Percentiles rank a stretch among this genome's conserved stretches.
Conservation (phyloP, 1,284 basidiomycete species). For the Trametes versicolor region DNA sequence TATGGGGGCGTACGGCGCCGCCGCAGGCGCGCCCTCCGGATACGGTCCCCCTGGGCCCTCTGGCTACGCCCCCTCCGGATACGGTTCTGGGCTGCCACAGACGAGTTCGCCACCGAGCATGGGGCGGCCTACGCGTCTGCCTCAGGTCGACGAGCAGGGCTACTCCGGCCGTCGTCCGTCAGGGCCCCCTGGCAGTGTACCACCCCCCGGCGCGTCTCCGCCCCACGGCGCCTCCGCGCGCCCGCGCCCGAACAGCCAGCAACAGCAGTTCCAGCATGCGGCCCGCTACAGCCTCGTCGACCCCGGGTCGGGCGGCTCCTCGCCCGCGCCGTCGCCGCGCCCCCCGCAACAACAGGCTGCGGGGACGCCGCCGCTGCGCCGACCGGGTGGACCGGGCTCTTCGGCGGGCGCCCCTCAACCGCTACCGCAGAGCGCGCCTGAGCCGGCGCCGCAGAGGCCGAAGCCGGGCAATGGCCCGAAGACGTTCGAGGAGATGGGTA, state of each 20-base stretch:
- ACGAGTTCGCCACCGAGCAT: slow-evolving; percentile 27
- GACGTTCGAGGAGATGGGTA: slow-evolving; percentile 95
- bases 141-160: slow-evolving; percentile 24
- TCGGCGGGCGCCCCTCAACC: slow-evolving; percentile 9
- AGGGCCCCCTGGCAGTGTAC: not conserved
- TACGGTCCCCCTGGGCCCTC: not conserved
- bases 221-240: slow-evolving; percentile 10
- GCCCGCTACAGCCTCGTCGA: slow-evolving; percentile 44
- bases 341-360: slow-evolving; percentile 19
- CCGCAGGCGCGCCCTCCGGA: not conserved
- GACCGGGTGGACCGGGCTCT: slow-evolving; percentile 19
- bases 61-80: not conserved
- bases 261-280: slow-evolving; percentile 39
- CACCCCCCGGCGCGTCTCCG: not conserved
- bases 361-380: slow-evolving; percentile 28
- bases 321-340: slow-evolving; percentile 13
- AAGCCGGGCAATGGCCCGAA: slow-evolving; percentile 59
- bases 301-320: slow-evolving; percentile 35
- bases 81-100: not conserved
- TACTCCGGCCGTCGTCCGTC: slow-evolving; percentile 12
- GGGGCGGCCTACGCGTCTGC: slow-evolving; percentile 28
- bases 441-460: slow-evolving; percentile 14
- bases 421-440: slow-evolving; percentile 10
- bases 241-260: slow-evolving; percentile 20
- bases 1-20: not conserved